Conservation (phyloP, 352 stramenopile genomes). For the Pythium dissotocum region DNA sequence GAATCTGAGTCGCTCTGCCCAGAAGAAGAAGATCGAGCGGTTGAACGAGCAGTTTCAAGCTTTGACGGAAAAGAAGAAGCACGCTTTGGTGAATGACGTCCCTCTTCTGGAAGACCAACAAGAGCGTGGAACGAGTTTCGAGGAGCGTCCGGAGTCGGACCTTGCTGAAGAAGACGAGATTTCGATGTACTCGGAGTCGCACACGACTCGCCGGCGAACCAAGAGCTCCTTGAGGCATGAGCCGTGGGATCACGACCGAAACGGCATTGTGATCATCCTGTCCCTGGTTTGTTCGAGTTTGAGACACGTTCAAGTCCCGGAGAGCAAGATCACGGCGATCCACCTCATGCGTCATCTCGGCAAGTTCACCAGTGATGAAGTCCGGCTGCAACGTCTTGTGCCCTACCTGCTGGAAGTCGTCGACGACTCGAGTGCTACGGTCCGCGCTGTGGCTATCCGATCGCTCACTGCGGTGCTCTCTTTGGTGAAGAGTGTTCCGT, state of each 20-base stretch:
- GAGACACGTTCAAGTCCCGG: slow-evolving; percentile 79
- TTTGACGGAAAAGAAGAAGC: slow-evolving; percentile 78
- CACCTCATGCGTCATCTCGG: slow-evolving; percentile 91
- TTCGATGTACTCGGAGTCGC: slow-evolving; percentile 12
- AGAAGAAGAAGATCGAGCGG: slow-evolving; percentile 87
- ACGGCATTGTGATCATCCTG: slow-evolving; percentile 86
- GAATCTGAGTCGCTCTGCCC: slow-evolving; percentile 63
- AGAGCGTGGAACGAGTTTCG: slow-evolving; percentile 29
- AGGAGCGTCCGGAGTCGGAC: slow-evolving; percentile 27
- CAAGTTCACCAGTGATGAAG: slow-evolving; percentile 91
- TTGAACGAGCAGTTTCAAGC: slow-evolving; percentile 82
- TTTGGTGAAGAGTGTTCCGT: slow-evolving; percentile 90
- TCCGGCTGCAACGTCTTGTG: slow-evolving; percentile 93
- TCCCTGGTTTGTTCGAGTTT: slow-evolving; percentile 85
- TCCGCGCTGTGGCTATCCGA: slow-evolving; percentile 90
- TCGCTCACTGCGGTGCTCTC: slow-evolving; percentile 90
- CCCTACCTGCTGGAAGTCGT: slow-evolving; percentile 93
- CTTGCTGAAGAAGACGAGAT: slow-evolving; percentile 30
- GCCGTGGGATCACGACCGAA: slow-evolving; percentile 48
- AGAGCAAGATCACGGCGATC: slow-evolving; percentile 89
- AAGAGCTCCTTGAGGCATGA: slow-evolving; percentile 17
- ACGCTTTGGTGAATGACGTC: slow-evolving; percentile 57
- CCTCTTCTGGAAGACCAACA: slow-evolving; percentile 29
- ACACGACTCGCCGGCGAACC: slow-evolving; percentile 4
- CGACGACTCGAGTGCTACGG: slow-evolving; percentile 89